Evolutionary conservation across 1,139 yeast species (phyloP).

Genomic region (Saccharomyces hybrid): DNA sequence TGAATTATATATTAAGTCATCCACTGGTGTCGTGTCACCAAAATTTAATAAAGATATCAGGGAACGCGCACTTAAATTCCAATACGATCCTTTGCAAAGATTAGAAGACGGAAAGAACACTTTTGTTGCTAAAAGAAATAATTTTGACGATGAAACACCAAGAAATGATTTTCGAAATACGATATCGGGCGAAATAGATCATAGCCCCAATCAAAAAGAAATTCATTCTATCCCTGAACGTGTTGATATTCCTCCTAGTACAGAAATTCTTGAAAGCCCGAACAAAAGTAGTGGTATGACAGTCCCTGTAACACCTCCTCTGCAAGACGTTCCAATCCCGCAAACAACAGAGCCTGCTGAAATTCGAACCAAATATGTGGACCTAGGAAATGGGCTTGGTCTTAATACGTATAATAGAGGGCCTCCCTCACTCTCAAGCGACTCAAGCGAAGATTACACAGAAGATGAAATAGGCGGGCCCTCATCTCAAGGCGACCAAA

Average conservation of each 20-base stretch:
- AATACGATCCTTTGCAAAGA: constrained; percentile 1
- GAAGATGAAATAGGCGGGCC: constrained; percentile 9
- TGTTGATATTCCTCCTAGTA: neutral
- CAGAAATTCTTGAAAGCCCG: neutral
- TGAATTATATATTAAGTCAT: constrained; percentile 47
- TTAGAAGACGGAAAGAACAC: neutral
- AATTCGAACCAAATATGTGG: constrained; percentile 15
- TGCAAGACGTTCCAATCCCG: neutral
- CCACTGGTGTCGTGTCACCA: constrained; percentile 30
- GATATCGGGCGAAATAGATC: neutral
- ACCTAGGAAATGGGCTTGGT: constrained; percentile 31
- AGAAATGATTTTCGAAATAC: constrained; percentile 3
- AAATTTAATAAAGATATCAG: constrained; percentile 27
- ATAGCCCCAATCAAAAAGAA: neutral
- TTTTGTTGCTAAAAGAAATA: neutral
- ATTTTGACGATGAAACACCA: constrained; percentile 2
- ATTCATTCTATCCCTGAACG: neutral
- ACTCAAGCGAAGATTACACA: constrained; percentile 17
- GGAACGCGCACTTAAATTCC: constrained; percentile 4
- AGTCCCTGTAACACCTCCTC: neutral
- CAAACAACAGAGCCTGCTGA: neutral
- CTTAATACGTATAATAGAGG: constrained; percentile 27
- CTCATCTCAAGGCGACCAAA: constrained; percentile 6
- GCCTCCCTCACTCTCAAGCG: constrained; percentile 29
- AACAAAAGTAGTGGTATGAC: neutral